Conservation (phyloP, 2,329 filamentous ascomycete genomes). For the Ophiostoma piceae region DNA sequence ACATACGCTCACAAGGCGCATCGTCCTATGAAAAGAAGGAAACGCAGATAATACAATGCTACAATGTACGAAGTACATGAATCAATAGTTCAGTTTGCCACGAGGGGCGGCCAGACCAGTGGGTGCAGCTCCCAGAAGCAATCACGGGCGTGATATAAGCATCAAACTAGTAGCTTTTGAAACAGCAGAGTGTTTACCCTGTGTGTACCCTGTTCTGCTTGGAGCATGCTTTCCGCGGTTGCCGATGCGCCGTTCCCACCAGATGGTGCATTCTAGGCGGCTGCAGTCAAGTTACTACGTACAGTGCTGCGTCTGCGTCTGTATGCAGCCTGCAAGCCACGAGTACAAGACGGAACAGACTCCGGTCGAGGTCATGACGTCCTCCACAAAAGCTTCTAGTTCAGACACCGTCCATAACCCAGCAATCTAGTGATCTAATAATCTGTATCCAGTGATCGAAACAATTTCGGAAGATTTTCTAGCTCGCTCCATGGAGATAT, state of each 20-base stretch:
- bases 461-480: background rate
- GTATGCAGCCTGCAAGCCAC: constrained; percentile 1
- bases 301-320: background rate
- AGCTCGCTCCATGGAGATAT: background rate
- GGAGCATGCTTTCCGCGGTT: background rate
- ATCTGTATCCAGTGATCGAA: background rate
- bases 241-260: background rate
- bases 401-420: too few relatives aligned
- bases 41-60: background rate
- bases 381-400: background rate
- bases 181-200: background rate
- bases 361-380: background rate
- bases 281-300: background rate
- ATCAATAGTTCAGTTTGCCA: background rate
- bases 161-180: background rate
- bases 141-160: background rate
- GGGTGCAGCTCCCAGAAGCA: background rate
- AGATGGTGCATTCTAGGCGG: background rate
- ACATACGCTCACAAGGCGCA: background rate
- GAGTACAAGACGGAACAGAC: background rate
- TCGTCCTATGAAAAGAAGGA: background rate
- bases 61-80: background rate
- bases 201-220: background rate
- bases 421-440: background rate
- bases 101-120: background rate